phyloP scores from a whole-genome alignment of 371 early-diverging fungal species.

The Zancudomyces culisetae region DNA sequence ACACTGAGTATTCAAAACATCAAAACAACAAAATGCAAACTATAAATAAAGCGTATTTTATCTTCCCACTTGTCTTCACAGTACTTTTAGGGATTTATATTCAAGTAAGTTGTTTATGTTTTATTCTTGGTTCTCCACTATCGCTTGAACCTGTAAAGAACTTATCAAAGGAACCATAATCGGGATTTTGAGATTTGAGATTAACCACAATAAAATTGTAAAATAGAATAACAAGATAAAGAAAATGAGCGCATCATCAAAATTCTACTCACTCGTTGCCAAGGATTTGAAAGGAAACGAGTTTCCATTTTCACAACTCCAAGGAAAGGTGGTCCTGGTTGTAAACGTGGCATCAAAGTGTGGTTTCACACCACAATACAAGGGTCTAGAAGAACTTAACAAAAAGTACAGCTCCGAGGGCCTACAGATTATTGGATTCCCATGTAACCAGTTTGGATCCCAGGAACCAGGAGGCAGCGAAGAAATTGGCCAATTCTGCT shows the following conservation, averaged over 20 bases:
- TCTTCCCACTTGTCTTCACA: too few species aligned
- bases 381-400: conserved; percentile 58
- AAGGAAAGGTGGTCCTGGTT: conserved; percentile 66
- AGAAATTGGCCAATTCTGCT: conserved; percentile 48
- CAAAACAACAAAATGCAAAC: too few species aligned
- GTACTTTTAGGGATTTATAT: too few species aligned
- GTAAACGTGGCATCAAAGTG: conserved; percentile 87
- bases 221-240: too few species aligned
- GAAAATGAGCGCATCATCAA: background rate
- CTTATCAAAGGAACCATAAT: too few species aligned
- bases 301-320: conserved; percentile 27
- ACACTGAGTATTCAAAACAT: too few species aligned
- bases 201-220: too few species aligned
- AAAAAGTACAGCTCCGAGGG: conserved; percentile 60
- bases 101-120: too few species aligned
- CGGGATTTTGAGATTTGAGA: too few species aligned
- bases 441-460: conserved; percentile 69
- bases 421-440: conserved; percentile 57
- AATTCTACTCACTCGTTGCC: conserved; percentile 32
- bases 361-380: conserved; percentile 81
- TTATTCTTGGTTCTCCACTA: too few species aligned
- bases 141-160: too few species aligned
- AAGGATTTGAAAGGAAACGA: conserved; percentile 28
- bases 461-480: conserved; percentile 43
- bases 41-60: too few species aligned